Evolutionary conservation across 1,284 basidiomycete genomes (phyloP).

Genomic region (Moniliophthora roreri): DNA sequence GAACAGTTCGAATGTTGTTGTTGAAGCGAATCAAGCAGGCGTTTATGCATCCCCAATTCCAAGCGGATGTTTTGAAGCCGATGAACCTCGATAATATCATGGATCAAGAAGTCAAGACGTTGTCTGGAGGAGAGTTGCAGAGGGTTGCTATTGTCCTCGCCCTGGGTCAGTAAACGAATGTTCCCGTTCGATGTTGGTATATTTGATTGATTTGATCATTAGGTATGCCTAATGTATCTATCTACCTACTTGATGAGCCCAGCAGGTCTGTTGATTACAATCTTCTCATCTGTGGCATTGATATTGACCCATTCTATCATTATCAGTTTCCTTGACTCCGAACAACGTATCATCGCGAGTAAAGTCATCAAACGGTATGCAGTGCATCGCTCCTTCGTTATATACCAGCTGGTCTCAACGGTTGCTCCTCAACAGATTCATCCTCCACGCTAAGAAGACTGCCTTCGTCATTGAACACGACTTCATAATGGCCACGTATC

Average conservation of each 20-base stretch:
- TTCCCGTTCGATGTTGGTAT: constrained; percentile 1
- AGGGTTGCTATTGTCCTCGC: constrained; percentile 93
- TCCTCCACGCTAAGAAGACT: constrained; percentile 93
- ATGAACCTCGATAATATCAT: constrained; percentile 92
- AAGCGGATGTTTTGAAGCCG: constrained; percentile 94
- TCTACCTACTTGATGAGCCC: constrained; percentile 89
- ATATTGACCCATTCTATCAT: constrained; percentile 14
- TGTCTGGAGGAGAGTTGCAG: constrained; percentile 96
- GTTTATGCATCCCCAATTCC: constrained; percentile 98
- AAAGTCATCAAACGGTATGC: constrained; percentile 92
- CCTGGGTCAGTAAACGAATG: constrained; percentile 48
- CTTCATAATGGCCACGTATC: constrained; percentile 97
- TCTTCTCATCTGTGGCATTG: not conserved
- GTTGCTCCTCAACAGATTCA: constrained; percentile 57
- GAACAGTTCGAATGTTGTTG: constrained; percentile 89
- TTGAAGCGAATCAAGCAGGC: constrained; percentile 91
- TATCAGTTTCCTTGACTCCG: constrained; percentile 88
- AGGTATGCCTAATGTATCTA: constrained; percentile 79
- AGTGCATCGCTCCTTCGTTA: not conserved
- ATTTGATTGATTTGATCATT: constrained; percentile 11
- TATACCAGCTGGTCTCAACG: constrained; percentile 4
- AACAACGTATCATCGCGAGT: constrained; percentile 96
- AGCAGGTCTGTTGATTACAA: constrained; percentile 48
- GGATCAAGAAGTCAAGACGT: constrained; percentile 94
- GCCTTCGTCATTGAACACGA: constrained; percentile 98